Evolutionary conservation across 2,329 filamentous ascomycete species (phyloP), one percentile per base, ranked within the genome.

Genomic region (Diplocarpon rosae): DNA sequence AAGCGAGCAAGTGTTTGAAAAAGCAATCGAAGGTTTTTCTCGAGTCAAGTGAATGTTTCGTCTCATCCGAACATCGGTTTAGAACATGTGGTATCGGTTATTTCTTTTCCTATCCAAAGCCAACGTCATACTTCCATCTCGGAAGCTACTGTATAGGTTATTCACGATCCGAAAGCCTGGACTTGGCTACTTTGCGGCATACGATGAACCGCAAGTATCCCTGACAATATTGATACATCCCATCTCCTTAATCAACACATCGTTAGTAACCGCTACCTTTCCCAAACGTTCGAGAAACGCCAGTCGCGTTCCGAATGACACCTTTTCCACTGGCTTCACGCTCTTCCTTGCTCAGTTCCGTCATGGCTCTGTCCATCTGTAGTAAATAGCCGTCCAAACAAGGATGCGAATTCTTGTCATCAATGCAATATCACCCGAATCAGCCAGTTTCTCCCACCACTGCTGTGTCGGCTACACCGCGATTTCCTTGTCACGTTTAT

Each of bases 391-490:
- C 12, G 36, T 11, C 12, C 12, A 42, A 39, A 44, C 48, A 51
- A 47, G 48, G 46, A 49, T 49, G 11, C 20, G 27, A 13, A 33
- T 43, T 35, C 34, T 37, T 17, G 12, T 34, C 17, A 41, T 52
- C 43, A 48, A 50, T 52, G 45, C 50, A 47, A 41, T 5, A 30
- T 38, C 16, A 11, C 31, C 40, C 11, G 41, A 37, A 39, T 35
- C 29, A 38, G 39, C 20, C 20, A 45, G 45, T 42, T 24, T 47
- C 33, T 27, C 20, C 30, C 9, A 17, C 33, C 38, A 15, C 41
- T 28, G 42, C 44, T 47, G 46, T 40, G 46, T 40, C 20, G 12
- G 13, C 16, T 14, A 43, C 20, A 32, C 37, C 32, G 13, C 29
- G 37, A 37, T 34, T 48, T 16, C 41, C 41, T 37, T 37, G 34